A percentile compares a stretch with the other conserved stretches of the same genome.
Conservation (phyloP, 2,329 filamentous ascomycete genomes). For the Penicillium verrucosum region DNA sequence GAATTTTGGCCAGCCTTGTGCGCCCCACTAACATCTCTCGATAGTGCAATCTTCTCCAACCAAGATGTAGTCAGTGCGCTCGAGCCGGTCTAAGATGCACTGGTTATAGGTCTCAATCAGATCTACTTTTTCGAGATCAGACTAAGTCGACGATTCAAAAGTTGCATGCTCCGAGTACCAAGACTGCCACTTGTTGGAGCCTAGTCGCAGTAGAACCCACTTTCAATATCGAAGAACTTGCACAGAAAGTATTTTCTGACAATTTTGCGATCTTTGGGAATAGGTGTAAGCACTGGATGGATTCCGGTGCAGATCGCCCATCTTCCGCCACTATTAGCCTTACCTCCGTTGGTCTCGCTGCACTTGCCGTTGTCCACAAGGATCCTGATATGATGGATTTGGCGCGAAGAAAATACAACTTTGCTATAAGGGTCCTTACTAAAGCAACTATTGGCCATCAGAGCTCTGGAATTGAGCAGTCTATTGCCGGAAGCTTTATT, state of each 20-base stretch:
- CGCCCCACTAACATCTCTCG: not conserved
- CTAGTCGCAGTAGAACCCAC: not conserved
- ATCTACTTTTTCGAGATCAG: conserved; percentile 3
- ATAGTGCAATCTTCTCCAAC: conserved; percentile 1
- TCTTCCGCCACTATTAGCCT: conserved; percentile 1
- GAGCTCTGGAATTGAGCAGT: not conserved
- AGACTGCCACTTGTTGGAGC: not conserved
- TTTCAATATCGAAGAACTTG: not conserved
- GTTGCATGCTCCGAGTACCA: not conserved
- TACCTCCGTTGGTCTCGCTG: conserved; percentile 5
- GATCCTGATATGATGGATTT: conserved; percentile 1
- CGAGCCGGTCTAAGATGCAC: not conserved
- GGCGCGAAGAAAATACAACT: conserved; percentile 1
- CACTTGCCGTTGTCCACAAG: conserved; percentile 2
- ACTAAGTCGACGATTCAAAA: not conserved
- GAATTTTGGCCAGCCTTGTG: not conserved
- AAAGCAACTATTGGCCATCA: not conserved
- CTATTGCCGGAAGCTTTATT: conserved; percentile 1
- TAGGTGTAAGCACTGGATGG: conserved; percentile 1
- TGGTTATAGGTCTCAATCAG: conserved; percentile 4
- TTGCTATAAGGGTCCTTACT: not conserved
- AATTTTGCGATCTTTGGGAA: not conserved
- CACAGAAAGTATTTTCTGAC: conserved; percentile 2
- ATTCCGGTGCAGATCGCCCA: not conserved
- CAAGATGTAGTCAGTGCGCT: conserved; percentile 3